These are phyloP conservation scores for Coemansia pectinata DNA, from an alignment of 192 early-diverging fungal genomes.

Conservation along the genomic window DNA sequence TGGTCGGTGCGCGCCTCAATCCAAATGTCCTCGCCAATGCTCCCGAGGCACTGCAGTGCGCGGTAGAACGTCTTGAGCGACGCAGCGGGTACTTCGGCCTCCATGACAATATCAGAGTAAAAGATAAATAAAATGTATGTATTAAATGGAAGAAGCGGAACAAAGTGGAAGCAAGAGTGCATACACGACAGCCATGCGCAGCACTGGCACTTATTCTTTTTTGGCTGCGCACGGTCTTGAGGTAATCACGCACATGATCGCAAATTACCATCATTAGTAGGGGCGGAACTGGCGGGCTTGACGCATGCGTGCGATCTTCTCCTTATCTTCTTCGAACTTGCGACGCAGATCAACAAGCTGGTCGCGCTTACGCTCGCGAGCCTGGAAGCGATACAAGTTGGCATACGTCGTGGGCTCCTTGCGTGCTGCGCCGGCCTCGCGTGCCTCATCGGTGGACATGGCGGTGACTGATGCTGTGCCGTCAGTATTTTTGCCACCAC, in stretches of 20 bases:
- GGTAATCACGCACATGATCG: not conserved
- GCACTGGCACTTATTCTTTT: not conserved
- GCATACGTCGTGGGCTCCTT: constrained; percentile 68
- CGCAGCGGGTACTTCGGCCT: constrained; percentile 48
- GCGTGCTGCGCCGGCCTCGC: constrained; percentile 62
- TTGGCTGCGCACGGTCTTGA: constrained; percentile 16
- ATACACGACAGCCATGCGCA: not conserved
- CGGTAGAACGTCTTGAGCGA: constrained; percentile 56
- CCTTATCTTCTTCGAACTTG: constrained; percentile 94
- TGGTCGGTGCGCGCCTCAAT: constrained; percentile 59
- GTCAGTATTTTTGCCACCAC: constrained; percentile 67
- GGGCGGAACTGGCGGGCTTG: constrained; percentile 82
- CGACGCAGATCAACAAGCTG: constrained; percentile 85
- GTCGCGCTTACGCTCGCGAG: constrained; percentile 86
- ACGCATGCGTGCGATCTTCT: constrained; percentile 76
- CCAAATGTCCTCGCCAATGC: constrained; percentile 65
- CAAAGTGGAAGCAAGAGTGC: not conserved
- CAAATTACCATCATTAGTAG: constrained; percentile 59
- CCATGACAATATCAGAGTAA: constrained; percentile 24
- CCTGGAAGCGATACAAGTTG: constrained; percentile 97
- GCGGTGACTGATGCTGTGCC: constrained; percentile 65
- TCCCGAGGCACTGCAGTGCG: constrained; percentile 61
- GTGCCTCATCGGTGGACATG: constrained; percentile 59
- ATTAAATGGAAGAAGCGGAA: not conserved
- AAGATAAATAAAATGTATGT: not conserved